Evolutionary conservation across 2,329 filamentous ascomycete species (phyloP).

Genomic region (Helicocarpus griseus): DNA sequence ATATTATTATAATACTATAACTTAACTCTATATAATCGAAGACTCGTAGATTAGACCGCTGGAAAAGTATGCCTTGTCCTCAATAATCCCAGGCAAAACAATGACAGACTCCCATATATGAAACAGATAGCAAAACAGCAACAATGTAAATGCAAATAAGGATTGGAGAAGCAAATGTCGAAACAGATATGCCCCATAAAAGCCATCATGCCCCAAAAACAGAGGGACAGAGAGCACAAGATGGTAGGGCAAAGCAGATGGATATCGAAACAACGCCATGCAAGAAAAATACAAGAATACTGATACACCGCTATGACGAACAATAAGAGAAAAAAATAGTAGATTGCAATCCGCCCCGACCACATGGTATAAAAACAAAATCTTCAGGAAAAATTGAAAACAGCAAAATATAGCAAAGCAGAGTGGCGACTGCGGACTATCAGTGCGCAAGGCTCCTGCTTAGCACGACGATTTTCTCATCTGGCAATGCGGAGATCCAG

Average conservation of each 20-base stretch:
- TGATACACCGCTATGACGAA: neutral
- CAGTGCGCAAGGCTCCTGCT: constrained; percentile 31
- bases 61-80: neutral
- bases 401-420: too few relatives aligned
- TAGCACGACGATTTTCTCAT: constrained; percentile 44
- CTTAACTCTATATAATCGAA: neutral
- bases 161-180: too few relatives aligned
- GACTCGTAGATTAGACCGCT: neutral
- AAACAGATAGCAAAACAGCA: neutral
- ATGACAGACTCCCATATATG: neutral
- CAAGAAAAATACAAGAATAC: neutral
- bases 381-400: neutral
- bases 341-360: neutral
- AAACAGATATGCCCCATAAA: too few relatives aligned
- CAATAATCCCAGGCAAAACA: neutral
- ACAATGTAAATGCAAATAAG: neutral
- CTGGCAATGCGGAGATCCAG: constrained; percentile 53
- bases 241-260: neutral
- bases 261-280: neutral
- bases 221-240: neutral
- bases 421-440: neutral
- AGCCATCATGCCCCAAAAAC: too few relatives aligned
- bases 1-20: neutral
- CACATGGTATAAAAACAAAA: neutral
- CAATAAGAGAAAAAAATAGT: neutral